Percentiles rank a stretch among this genome's conserved stretches.
phyloP scores from a whole-genome alignment of 2,329 filamentous ascomycete genomes.

The Penicillium sp. region DNA sequence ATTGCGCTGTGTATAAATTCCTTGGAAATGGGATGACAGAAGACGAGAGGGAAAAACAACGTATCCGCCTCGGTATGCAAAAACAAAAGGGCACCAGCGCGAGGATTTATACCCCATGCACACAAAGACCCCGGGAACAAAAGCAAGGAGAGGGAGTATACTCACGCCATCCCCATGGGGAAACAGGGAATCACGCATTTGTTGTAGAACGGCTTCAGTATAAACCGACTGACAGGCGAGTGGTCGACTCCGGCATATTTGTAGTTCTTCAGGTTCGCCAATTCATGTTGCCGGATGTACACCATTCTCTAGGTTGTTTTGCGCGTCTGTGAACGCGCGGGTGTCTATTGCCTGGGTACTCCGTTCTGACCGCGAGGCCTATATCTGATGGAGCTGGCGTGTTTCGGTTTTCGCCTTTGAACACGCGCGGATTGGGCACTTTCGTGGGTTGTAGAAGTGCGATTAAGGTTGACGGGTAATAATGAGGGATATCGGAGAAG shows the following conservation, averaged over 20 bases:
- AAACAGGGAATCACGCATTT: slow-evolving; percentile 92
- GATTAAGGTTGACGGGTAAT: background rate
- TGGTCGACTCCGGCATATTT: slow-evolving; percentile 92
- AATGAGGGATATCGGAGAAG: background rate
- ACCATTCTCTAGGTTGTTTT: slow-evolving; percentile 61
- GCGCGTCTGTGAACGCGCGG: slow-evolving; percentile 2
- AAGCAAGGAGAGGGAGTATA: slow-evolving; percentile 20
- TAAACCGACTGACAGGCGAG: slow-evolving; percentile 84
- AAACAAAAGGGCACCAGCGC: too few species aligned
- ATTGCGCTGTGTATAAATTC: background rate
- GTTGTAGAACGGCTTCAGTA: slow-evolving; percentile 97
- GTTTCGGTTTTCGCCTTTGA: background rate
- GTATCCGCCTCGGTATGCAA: background rate
- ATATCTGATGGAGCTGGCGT: background rate
- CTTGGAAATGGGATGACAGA: background rate
- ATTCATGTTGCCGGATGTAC: slow-evolving; percentile 88
- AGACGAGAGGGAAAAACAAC: background rate
- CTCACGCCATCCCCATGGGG: slow-evolving; percentile 87
- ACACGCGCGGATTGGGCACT: background rate
- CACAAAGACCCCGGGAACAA: background rate
- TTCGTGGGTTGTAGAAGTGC: background rate
- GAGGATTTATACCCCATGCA: slow-evolving; percentile 9
- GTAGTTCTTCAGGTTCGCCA: slow-evolving; percentile 87
- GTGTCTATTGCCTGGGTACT: background rate
- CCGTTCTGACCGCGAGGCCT: background rate